A percentile compares a stretch with the other conserved stretches of the same genome.
Evolutionary conservation across 208 protist species (phyloP).

Genomic region (Trypanosoma melophagium): DNA sequence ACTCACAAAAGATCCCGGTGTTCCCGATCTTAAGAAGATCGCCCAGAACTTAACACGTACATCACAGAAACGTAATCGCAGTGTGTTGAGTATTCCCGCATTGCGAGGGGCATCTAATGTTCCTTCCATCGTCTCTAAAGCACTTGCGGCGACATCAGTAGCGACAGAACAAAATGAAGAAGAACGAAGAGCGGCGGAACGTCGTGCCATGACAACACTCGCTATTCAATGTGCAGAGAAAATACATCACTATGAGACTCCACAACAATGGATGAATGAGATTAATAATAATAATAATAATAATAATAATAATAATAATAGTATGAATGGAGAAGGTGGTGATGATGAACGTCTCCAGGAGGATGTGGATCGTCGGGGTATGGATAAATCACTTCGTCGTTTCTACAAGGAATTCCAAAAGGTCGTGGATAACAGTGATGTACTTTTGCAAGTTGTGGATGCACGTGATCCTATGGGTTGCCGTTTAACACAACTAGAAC

Average conservation of each 20-base stretch:
- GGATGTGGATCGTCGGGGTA: constrained; percentile 49
- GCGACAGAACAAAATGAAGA: constrained; percentile 24
- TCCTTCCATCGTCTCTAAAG: not conserved
- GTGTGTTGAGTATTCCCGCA: constrained; percentile 63
- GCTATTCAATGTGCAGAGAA: constrained; percentile 73
- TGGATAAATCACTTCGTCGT: constrained; percentile 75
- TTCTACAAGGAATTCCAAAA: constrained; percentile 91
- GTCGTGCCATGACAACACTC: constrained; percentile 71
- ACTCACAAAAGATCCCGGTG: constrained; percentile 74
- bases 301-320: not conserved
- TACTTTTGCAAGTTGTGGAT: constrained; percentile 97
- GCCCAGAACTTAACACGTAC: constrained; percentile 64
- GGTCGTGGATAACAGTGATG: constrained; percentile 93
- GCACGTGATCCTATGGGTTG: constrained; percentile 97
- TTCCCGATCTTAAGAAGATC: constrained; percentile 75
- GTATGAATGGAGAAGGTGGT: constrained; percentile 31
- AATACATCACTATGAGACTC: constrained; percentile 75
- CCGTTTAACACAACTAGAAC: constrained; percentile 92
- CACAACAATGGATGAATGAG: constrained; percentile 29
- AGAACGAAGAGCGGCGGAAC: constrained; percentile 42
- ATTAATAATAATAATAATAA: constrained; percentile 3
- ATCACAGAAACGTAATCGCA: constrained; percentile 60
- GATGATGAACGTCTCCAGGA: constrained; percentile 39
- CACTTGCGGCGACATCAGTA: not conserved
- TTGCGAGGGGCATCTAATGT: constrained; percentile 23